Conservation (phyloP, 495 filamentous ascomycete species). For the Neurospora sp. region DNA sequence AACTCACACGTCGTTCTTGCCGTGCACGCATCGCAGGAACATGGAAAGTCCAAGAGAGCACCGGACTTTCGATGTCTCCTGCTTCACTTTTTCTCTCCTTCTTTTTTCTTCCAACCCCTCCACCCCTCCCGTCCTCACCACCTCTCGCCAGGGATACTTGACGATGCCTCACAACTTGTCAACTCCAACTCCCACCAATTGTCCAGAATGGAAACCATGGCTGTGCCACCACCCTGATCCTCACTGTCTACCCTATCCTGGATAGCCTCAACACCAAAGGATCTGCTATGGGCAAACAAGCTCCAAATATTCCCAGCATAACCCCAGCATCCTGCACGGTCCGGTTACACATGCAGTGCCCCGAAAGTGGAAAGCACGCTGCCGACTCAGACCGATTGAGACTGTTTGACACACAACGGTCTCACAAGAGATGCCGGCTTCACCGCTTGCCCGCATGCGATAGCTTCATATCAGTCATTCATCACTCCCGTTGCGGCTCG, state of each 20-base stretch:
- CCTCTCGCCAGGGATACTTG: not conserved
- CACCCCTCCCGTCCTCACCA: too few relatives aligned
- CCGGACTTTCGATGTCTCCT: too few relatives aligned
- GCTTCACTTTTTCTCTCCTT: not conserved
- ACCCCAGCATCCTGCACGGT: not conserved
- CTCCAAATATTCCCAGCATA: not conserved
- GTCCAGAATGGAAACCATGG: not conserved
- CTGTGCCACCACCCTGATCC: not conserved
- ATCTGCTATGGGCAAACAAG: not conserved
- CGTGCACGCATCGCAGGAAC: not conserved
- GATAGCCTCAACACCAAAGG: not conserved
- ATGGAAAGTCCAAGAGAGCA: not conserved
- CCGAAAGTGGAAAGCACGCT: not conserved
- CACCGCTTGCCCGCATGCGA: not conserved
- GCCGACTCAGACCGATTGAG: not conserved
- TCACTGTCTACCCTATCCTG: not conserved
- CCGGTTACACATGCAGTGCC: not conserved
- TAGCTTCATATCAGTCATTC: not conserved
- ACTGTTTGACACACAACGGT: not conserved
- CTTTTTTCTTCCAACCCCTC: not conserved
- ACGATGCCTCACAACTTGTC: not conserved
- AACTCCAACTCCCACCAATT: not conserved
- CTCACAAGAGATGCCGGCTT: not conserved
- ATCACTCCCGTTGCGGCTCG: not conserved
- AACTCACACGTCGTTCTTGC: not conserved